These are phyloP conservation scores for Macrolepiota albuminosa DNA, from an alignment of 768 basidiomycete species.

Conservation along the genomic window DNA sequence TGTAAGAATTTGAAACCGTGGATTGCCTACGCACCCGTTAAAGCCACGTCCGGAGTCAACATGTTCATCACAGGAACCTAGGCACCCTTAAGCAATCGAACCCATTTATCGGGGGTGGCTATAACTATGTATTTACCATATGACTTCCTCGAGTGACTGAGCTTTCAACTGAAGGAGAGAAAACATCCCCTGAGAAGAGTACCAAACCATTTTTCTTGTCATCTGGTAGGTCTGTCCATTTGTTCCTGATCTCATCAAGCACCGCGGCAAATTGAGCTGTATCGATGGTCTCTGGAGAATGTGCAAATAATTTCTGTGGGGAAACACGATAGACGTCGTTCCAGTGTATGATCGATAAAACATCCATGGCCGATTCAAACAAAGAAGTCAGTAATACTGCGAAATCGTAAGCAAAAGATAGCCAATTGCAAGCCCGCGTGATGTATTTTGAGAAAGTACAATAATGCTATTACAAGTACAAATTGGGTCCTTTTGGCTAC, in stretches of 20 bases:
- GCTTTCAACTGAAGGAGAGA: conserved; percentile 83
- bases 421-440: neutral
- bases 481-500: conserved; percentile 2
- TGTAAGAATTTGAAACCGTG: neutral
- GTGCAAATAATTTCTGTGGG: conserved; percentile 60
- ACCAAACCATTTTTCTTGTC: conserved; percentile 66
- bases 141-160: conserved; percentile 87
- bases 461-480: neutral
- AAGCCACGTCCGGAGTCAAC: conserved; percentile 71
- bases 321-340: conserved; percentile 83
- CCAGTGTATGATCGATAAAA: conserved; percentile 56
- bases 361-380: conserved; percentile 1
- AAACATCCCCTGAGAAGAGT: conserved; percentile 87
- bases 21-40: conserved; percentile 57
- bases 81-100: neutral
- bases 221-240: conserved; percentile 46
- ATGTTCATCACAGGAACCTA: conserved; percentile 85
- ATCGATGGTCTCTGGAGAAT: conserved; percentile 63
- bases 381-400: neutral
- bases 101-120: neutral
- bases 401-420: too few relatives aligned
- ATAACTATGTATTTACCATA: conserved; percentile 50
- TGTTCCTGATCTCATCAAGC: conserved; percentile 54
- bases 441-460: neutral
- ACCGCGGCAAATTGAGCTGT: conserved; percentile 82